Evolutionary conservation across 345 rosid genomes (phyloP).

Genomic region (Microthlaspi erraticum): DNA sequence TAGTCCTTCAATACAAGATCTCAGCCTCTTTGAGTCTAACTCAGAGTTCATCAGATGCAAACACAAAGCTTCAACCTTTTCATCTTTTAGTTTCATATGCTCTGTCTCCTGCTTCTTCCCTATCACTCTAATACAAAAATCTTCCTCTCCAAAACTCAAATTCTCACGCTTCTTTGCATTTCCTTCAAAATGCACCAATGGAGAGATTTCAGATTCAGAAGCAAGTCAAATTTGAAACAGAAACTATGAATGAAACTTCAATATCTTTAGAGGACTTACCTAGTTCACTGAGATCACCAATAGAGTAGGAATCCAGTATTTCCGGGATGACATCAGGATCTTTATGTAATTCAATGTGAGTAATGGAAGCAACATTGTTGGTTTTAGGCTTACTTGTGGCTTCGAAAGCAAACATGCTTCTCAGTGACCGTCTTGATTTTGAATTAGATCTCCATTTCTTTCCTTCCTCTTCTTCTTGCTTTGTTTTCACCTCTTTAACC

Average conservation of each 20-base stretch:
- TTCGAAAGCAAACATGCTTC: slow-evolving; percentile 71
- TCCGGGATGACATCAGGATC: slow-evolving; percentile 50
- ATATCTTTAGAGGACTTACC: slow-evolving; percentile 47
- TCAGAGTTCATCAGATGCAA: slow-evolving; percentile 79
- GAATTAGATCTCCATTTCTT: slow-evolving; percentile 65
- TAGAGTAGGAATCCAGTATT: slow-evolving; percentile 47
- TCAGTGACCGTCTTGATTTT: slow-evolving; percentile 68
- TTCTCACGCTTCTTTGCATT: slow-evolving; percentile 59
- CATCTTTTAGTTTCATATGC: slow-evolving; percentile 79
- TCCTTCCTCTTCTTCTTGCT: slow-evolving; percentile 74
- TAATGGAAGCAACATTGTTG: slow-evolving; percentile 41
- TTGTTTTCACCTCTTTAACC: slow-evolving; percentile 68
- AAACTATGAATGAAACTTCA: slow-evolving; percentile 9
- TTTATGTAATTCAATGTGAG: slow-evolving; percentile 47
- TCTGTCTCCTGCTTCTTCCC: slow-evolving; percentile 74
- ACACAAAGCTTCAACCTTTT: slow-evolving; percentile 74
- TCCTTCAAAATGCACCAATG: slow-evolving; percentile 47
- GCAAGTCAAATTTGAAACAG: slow-evolving; percentile 15
- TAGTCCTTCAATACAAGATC: slow-evolving; percentile 66
- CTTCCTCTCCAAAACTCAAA: slow-evolving; percentile 69
- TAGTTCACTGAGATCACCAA: slow-evolving; percentile 49
- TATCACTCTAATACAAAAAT: slow-evolving; percentile 55
- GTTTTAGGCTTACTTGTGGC: slow-evolving; percentile 49
- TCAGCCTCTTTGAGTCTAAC: slow-evolving; percentile 71
- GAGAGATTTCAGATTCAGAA: slow-evolving; percentile 3